A percentile compares a stretch with the other conserved stretches of the same genome.
phyloP scores from a whole-genome alignment of 345 rosid genomes.

The Populus nigra region DNA sequence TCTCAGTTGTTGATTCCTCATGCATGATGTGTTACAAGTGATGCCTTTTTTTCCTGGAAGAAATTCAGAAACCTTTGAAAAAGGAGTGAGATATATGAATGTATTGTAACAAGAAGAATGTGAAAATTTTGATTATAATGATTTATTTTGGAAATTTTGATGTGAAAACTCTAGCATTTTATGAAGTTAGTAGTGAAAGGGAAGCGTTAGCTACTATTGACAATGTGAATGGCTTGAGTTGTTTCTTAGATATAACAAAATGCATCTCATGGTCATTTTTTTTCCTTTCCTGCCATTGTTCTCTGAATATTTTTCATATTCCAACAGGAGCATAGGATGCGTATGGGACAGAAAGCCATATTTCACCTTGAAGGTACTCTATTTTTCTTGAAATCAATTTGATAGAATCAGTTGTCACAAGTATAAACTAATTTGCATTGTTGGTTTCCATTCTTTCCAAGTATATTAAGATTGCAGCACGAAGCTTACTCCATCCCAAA shows the following conservation, averaged over 20 bases:
- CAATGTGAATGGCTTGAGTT: neutral
- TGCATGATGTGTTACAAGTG: neutral
- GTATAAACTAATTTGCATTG: neutral
- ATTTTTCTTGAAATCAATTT: constrained; percentile 8
- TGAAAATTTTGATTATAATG: neutral
- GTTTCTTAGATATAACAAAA: neutral
- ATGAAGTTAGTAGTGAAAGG: neutral
- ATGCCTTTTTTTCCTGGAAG: neutral
- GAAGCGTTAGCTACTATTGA: neutral
- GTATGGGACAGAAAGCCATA: constrained; percentile 83
- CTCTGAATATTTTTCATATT: neutral
- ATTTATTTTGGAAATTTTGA: neutral
- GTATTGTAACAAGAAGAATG: neutral
- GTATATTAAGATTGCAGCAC: neutral
- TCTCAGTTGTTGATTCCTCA: neutral
- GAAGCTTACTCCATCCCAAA: neutral
- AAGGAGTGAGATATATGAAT: neutral
- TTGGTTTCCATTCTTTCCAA: neutral
- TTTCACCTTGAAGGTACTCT: constrained; percentile 83
- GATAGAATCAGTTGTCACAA: neutral
- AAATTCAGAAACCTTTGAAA: neutral
- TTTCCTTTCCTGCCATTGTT: neutral
- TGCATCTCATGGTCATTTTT: neutral
- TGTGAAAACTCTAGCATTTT: neutral
- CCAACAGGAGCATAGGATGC: constrained; percentile 83